Evolutionary conservation across 2,329 filamentous ascomycete genomes (phyloP), one percentile per base, ranked within the genome.

Genomic region (Alternaria arbusti): DNA sequence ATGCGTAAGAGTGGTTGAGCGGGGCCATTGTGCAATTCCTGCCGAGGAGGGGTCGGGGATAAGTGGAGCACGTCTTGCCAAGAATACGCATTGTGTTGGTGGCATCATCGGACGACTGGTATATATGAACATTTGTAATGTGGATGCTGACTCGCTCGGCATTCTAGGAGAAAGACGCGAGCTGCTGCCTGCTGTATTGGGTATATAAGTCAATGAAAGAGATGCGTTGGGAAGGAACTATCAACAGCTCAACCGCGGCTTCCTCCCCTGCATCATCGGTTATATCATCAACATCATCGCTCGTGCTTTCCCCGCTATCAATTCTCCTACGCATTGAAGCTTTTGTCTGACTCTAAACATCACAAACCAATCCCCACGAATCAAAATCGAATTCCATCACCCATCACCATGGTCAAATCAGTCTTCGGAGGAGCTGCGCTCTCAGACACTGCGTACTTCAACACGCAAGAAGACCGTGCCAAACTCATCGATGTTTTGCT

Each of bases 401-500:
- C 55, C 28, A 22, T 17, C 57, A 68, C 26, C 25, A 73, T 74
- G 71, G 70, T 82, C 67, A 81, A 82, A 62, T 70, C 68, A 20
- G 71, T 82, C 45, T 80, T 81, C 44, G 81, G 80, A 56, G 77
- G 75, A 47, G 75, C 66, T 20, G 54, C 66, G 44, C 58, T 81
- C 47, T 68, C 64, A 20, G 59, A 68, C 23, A 57, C 70, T 10
- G 60, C 40, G 15, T 46, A n/a, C 49, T 71, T 72, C 63, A 64
- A 59, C 6, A 68, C 60, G 12, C 49, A 45, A 3, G 69, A 72
- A 44, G 17, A 46, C 5, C 63, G 65, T 22, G 54, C 40, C 10
- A 28, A 78, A 46, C 67, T 73, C 20, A 68, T 80, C 20, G 72
- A 77, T 28, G 40, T 75, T 30, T 69, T 78, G 64, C 74, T 80